A percentile compares a stretch with the other conserved stretches of the same genome.
phyloP scores from a whole-genome alignment of 371 early-diverging fungal genomes.

The Mucor mucedo region DNA sequence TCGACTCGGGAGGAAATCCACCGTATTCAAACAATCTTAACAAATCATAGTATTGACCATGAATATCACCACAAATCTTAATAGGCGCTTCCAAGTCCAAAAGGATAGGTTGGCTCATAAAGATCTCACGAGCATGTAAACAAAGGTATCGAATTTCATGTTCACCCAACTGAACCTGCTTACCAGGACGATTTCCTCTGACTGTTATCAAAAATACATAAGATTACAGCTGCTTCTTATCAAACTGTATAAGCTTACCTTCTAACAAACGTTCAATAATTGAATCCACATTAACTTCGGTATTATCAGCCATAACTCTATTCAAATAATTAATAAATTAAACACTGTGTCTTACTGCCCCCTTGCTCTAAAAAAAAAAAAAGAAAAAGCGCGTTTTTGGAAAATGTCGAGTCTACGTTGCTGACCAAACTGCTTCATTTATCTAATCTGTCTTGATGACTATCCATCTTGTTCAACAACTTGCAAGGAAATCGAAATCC shows the following conservation, averaged over 20 bases:
- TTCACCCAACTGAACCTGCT: conserved; percentile 78
- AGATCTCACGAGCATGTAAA: conserved; percentile 83
- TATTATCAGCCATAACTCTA: conserved; percentile 21
- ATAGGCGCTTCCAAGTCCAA: conserved; percentile 95
- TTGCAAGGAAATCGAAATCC: neutral
- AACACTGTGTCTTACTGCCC: neutral
- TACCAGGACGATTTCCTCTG: conserved; percentile 90
- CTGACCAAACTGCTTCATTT: neutral
- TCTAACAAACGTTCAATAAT: conserved; percentile 46
- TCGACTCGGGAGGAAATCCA: conserved; percentile 90
- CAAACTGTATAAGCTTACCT: conserved; percentile 23
- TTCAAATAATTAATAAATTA: neutral
- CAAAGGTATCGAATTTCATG: conserved; percentile 89
- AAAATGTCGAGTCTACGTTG: neutral
- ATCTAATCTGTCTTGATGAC: neutral
- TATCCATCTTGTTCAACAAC: neutral
- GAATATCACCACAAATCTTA: conserved; percentile 87
- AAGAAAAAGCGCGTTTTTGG: neutral
- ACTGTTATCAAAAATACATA: conserved; percentile 50
- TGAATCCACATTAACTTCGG: conserved; percentile 39
- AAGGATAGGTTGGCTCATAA: conserved; percentile 91
- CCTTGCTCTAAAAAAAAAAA: neutral
- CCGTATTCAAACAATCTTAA: conserved; percentile 90
- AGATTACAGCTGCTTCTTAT: neutral
- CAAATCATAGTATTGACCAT: conserved; percentile 94